phyloP scores from a whole-genome alignment of 1,284 basidiomycete genomes.

The Microbotryomycetes sp. region DNA sequence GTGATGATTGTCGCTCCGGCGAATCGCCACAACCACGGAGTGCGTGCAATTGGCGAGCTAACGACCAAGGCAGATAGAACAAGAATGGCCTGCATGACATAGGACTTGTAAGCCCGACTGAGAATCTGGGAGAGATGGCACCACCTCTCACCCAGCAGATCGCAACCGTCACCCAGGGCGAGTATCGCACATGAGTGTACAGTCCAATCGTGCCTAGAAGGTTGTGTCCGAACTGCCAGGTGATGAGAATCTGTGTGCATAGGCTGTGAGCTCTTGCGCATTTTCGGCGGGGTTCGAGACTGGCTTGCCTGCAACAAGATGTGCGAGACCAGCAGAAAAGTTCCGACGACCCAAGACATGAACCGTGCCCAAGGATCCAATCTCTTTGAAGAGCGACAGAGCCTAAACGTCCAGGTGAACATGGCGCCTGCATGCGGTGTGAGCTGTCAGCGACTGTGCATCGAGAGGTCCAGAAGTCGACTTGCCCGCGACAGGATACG shows the following conservation, averaged over 20 bases:
- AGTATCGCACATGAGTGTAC: conserved; percentile 18
- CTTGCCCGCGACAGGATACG: conserved; percentile 34
- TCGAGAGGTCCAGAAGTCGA: conserved; percentile 5
- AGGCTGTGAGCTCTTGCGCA: neutral
- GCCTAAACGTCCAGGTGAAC: conserved; percentile 35
- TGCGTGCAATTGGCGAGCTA: conserved; percentile 26
- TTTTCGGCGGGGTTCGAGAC: too few species aligned
- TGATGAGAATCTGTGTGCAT: conserved; percentile 28
- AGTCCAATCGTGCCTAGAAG: conserved; percentile 32
- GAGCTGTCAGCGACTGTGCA: neutral
- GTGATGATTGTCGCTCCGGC: conserved; percentile 22
- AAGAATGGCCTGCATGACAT: conserved; percentile 21
- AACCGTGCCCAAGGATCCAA: conserved; percentile 32
- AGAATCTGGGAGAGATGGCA: neutral
- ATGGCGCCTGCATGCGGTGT: conserved; percentile 19
- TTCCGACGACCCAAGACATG: conserved; percentile 32
- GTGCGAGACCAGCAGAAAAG: conserved; percentile 33
- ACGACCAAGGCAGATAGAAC: conserved; percentile 27
- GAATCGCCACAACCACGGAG: conserved; percentile 32
- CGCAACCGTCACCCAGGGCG: conserved; percentile 24
- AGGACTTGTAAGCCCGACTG: neutral
- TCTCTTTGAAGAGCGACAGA: conserved; percentile 25
- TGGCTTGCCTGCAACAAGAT: conserved; percentile 23
- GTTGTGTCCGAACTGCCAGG: conserved; percentile 32
- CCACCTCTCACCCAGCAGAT: conserved; percentile 25